A percentile compares a stretch with the other conserved stretches of the same genome.
phyloP scores from a whole-genome alignment of 371 early-diverging fungal genomes.

The Mucor sp. region DNA sequence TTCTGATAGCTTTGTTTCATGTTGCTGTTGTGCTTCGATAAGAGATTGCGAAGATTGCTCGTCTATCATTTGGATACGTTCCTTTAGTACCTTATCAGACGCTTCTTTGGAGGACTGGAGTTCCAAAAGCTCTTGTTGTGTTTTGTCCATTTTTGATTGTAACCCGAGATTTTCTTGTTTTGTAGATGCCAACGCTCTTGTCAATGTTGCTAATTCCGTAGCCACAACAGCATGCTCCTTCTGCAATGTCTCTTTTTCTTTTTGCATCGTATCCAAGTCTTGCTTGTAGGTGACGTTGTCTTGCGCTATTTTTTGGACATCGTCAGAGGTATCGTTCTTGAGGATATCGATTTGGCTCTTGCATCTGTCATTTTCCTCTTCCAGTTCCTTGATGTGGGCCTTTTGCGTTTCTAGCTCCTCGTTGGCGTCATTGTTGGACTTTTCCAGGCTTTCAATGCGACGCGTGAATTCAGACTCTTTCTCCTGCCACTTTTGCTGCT shows the following conservation, averaged over 20 bases:
- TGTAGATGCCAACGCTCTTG: slow-evolving; percentile 1
- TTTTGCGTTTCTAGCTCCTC: background rate
- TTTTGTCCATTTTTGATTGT: background rate
- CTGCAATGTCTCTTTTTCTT: background rate
- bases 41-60: slow-evolving; percentile 9
- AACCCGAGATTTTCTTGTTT: slow-evolving; percentile 6
- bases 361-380: background rate
- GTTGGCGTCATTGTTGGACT: background rate
- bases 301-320: slow-evolving; percentile 12
- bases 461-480: background rate
- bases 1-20: background rate
- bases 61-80: slow-evolving; percentile 4
- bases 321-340: slow-evolving; percentile 6
- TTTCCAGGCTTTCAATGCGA: background rate
- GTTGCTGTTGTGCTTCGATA: background rate
- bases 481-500: background rate
- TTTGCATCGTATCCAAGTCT: background rate
- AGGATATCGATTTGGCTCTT: slow-evolving; percentile 5
- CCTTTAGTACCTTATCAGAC: slow-evolving; percentile 3
- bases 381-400: background rate
- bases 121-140: background rate
- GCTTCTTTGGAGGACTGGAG: slow-evolving; percentile 8
- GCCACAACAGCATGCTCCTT: background rate
- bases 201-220: background rate
- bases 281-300: background rate